Percentiles rank a stretch among this genome's conserved stretches.
Evolutionary conservation across 768 basidiomycete genomes (phyloP).

Genomic region (Roridomyces roridus): DNA sequence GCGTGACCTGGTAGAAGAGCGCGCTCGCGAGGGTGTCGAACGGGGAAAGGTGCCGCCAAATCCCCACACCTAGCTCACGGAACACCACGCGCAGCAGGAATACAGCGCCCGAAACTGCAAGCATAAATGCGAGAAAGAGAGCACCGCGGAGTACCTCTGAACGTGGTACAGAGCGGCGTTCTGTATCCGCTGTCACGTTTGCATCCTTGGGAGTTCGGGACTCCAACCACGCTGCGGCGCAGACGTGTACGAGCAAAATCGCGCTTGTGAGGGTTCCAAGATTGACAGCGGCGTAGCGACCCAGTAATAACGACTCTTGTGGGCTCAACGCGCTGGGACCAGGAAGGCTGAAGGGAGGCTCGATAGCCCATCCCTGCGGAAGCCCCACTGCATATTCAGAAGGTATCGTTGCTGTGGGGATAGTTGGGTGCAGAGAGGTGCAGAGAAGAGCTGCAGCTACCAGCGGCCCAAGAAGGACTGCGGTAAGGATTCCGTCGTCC

Average conservation of each 20-base stretch:
- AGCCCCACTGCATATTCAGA: slow-evolving; percentile 36
- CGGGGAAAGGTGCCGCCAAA: slow-evolving; percentile 81
- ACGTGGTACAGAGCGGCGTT: slow-evolving; percentile 78
- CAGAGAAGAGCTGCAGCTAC: slow-evolving; percentile 74
- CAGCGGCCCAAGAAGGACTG: slow-evolving; percentile 83
- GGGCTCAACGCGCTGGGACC: slow-evolving; percentile 43
- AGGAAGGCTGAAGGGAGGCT: slow-evolving; percentile 65
- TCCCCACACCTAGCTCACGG: slow-evolving; percentile 44
- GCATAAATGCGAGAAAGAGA: slow-evolving; percentile 70
- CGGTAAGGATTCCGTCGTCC: slow-evolving; percentile 88
- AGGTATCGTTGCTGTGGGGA: slow-evolving; percentile 18
- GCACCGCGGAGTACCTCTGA: slow-evolving; percentile 68
- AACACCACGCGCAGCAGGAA: slow-evolving; percentile 57
- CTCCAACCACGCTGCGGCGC: slow-evolving; percentile 80
- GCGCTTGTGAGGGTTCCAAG: slow-evolving; percentile 82
- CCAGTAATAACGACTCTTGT: slow-evolving; percentile 62
- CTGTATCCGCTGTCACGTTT: slow-evolving; percentile 56
- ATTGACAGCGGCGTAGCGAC: slow-evolving; percentile 80
- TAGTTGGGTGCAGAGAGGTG: slow-evolving; percentile 48
- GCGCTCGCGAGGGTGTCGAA: slow-evolving; percentile 78
- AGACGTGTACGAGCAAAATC: slow-evolving; percentile 79
- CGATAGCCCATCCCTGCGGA: slow-evolving; percentile 79
- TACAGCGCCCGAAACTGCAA: slow-evolving; percentile 55
- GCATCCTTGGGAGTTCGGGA: slow-evolving; percentile 43
- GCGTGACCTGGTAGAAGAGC: slow-evolving; percentile 87